A percentile compares a stretch with the other conserved stretches of the same genome.
Evolutionary conservation across 2,329 filamentous ascomycete species (phyloP).

Genomic region (Aspergillus sp.): DNA sequence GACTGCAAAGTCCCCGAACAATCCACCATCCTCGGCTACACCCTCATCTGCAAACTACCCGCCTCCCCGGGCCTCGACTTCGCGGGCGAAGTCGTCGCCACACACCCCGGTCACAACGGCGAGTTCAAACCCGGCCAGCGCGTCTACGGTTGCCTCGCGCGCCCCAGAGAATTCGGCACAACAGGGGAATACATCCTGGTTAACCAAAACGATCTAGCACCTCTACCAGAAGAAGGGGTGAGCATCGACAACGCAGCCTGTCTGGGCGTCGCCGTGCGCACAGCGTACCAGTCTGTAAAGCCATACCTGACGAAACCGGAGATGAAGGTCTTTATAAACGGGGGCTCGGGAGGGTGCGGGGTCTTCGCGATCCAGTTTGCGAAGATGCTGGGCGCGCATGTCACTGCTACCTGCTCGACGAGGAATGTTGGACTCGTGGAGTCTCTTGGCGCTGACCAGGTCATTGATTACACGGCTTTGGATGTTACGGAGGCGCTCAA

Average conservation of each 20-base stretch:
- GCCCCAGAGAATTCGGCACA: constrained; percentile 40
- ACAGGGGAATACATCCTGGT: constrained; percentile 47
- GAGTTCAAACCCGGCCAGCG: constrained; percentile 41
- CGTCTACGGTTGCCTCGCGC: constrained; percentile 46
- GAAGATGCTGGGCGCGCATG: constrained; percentile 59
- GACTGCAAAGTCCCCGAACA: constrained; percentile 64
- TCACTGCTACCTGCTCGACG: constrained; percentile 60
- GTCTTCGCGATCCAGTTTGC: constrained; percentile 64
- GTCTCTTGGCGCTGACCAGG: constrained; percentile 61
- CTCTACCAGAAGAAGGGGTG: constrained; percentile 48
- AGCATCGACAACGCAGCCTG: constrained; percentile 43
- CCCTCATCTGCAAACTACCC: constrained; percentile 40
- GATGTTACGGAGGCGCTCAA: constrained; percentile 51
- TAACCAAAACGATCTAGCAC: constrained; percentile 31
- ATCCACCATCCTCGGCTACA: constrained; percentile 42
- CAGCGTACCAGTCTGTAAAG: constrained; percentile 51
- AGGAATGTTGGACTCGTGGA: constrained; percentile 58
- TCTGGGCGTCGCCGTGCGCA: constrained; percentile 48
- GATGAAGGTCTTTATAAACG: constrained; percentile 65
- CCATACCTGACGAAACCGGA: constrained; percentile 40
- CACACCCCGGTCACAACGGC: constrained; percentile 28
- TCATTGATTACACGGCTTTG: constrained; percentile 59
- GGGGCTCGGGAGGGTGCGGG: constrained; percentile 63
- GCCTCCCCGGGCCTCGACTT: constrained; percentile 55
- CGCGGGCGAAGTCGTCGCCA: constrained; percentile 45